These are phyloP conservation scores for Brasilioporus rufonigricans DNA, from an alignment of 768 basidiomycete genomes.

Conservation along the genomic window DNA sequence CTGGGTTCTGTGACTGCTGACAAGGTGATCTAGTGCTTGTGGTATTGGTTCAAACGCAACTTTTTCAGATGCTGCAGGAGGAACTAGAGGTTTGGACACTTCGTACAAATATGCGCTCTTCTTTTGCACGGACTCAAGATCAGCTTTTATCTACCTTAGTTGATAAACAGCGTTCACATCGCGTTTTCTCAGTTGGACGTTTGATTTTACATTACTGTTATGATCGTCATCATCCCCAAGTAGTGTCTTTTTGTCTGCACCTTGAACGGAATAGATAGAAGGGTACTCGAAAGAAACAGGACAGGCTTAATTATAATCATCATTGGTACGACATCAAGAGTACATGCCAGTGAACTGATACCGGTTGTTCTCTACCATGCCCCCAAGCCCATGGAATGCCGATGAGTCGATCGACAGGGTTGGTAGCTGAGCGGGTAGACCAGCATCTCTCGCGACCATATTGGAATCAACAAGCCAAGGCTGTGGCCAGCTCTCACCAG, in stretches of 20 bases:
- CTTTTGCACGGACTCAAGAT: constrained; percentile 24
- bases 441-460: constrained; percentile 17
- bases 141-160: constrained; percentile 34
- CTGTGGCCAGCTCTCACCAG: constrained; percentile 16
- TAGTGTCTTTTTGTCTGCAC: constrained; percentile 25
- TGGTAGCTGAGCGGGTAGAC: constrained; percentile 16
- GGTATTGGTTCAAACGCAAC: constrained; percentile 80
- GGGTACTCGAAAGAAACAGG: constrained; percentile 19
- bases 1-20: constrained; percentile 1
- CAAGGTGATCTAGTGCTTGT: constrained; percentile 59
- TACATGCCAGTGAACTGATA: constrained; percentile 55
- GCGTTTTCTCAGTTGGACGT: constrained; percentile 19
- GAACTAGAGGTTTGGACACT: constrained; percentile 42
- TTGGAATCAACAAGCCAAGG: constrained; percentile 23
- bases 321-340: constrained; percentile 36
- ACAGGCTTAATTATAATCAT: constrained; percentile 12
- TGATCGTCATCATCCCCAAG: constrained; percentile 9
- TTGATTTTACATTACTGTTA: constrained; percentile 24
- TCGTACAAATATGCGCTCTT: constrained; percentile 14
- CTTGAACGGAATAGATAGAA: constrained; percentile 24
- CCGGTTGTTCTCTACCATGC: constrained; percentile 16
- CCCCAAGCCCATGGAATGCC: constrained; percentile 13
- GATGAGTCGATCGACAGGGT: constrained; percentile 15
- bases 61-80: constrained; percentile 78
- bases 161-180: constrained; percentile 21